Percentiles rank a stretch among this genome's conserved stretches.
Evolutionary conservation across 139 green algal species (phyloP).

Genomic region (Chlorella sp.): DNA sequence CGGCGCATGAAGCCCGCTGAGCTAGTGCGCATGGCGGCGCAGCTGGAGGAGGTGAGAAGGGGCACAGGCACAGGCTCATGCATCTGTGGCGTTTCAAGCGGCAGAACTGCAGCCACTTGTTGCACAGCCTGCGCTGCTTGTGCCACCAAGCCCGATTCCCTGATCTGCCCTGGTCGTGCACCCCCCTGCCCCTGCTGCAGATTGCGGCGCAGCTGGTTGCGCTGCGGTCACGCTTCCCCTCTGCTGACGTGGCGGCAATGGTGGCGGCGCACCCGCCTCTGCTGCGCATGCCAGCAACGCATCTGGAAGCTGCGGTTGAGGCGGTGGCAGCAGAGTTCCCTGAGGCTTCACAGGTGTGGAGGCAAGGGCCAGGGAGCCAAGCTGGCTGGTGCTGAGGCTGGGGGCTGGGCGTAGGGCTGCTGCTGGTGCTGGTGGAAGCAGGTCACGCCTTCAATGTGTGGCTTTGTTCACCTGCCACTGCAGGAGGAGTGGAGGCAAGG

Average conservation of each 20-base stretch:
- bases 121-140: too few relatives aligned
- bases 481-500: too few relatives aligned
- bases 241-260: slow-evolving; percentile 22
- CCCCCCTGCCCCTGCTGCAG: not conserved
- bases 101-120: too few relatives aligned
- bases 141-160: too few relatives aligned
- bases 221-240: not conserved
- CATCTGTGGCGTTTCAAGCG: too few relatives aligned
- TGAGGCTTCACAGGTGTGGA: slow-evolving; percentile 9
- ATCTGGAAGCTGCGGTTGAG: not conserved
- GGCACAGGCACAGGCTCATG: too few relatives aligned
- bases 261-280: slow-evolving; percentile 23
- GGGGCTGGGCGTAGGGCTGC: not conserved
- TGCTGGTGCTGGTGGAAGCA: not conserved
- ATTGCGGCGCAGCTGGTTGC: slow-evolving; percentile 18
- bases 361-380: too few relatives aligned
- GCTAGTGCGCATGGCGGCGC: slow-evolving; percentile 24
- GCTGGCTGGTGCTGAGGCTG: not conserved
- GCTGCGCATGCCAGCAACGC: not conserved
- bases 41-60: not conserved
- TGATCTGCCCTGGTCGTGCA: too few relatives aligned
- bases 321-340: not conserved
- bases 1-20: slow-evolving; percentile 24
- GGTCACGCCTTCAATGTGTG: too few relatives aligned
- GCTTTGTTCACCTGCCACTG: too few relatives aligned